phyloP scores from a whole-genome alignment of 2,329 filamentous ascomycete species.

The Arthrinium phaeospermum region DNA sequence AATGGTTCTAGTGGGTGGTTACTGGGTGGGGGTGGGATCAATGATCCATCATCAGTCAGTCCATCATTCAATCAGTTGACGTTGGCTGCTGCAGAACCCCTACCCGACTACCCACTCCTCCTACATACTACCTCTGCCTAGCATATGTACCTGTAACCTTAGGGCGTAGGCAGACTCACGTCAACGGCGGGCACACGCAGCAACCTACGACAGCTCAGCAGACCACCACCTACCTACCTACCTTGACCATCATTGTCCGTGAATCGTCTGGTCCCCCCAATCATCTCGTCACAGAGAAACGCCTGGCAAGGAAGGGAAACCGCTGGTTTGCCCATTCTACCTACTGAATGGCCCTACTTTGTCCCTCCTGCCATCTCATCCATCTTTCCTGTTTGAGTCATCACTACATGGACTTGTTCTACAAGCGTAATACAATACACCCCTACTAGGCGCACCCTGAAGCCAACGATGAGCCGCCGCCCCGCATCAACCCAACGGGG shows the following conservation, averaged over 20 bases:
- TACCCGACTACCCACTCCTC: background rate
- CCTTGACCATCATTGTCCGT: background rate
- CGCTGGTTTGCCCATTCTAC: conserved; percentile 2
- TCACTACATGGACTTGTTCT: background rate
- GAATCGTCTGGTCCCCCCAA: conserved; percentile 8
- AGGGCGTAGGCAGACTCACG: conserved; percentile 6
- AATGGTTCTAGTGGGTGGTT: background rate
- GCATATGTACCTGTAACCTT: conserved; percentile 15
- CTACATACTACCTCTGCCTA: conserved; percentile 9
- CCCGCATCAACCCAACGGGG: conserved; percentile 26
- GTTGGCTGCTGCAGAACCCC: conserved; percentile 13
- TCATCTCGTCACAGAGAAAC: conserved; percentile 20
- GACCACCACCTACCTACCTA: too few relatives aligned
- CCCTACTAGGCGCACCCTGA: conserved; percentile 13
- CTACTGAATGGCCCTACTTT: background rate
- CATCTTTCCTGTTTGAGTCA: conserved; percentile 8
- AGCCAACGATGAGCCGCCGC: conserved; percentile 26
- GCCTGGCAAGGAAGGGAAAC: conserved; percentile 11
- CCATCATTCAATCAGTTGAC: conserved; percentile 7
- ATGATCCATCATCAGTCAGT: conserved; percentile 13
- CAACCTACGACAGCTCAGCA: conserved; percentile 14
- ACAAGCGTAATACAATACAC: background rate
- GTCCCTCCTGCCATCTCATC: conserved; percentile 17
- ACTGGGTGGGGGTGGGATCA: background rate
- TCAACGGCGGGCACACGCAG: conserved; percentile 10